Base-by-base conservation (phyloP, 2,329 filamentous ascomycete genomes). In the Coleophoma cylindrospora region DNA sequence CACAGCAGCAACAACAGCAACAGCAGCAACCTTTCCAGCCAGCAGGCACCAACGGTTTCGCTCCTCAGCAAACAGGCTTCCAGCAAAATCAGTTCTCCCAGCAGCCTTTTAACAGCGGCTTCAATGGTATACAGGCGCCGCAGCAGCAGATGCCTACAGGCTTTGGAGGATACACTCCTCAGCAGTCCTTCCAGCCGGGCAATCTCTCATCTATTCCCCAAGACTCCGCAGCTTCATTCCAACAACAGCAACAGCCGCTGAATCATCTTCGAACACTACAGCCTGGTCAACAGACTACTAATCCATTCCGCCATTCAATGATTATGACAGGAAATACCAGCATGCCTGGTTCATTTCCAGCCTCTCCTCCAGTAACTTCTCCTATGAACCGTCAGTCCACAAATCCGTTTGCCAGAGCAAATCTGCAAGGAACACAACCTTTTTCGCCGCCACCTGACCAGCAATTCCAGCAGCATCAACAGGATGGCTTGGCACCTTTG, bases 271-370 rank as follows among this genome's bases (percentile, higher is more conserved):
- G 53, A 68, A 63, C 59, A 48, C 63, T 46, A 62, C 75, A 54
- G 69, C 73, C 68, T 61, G 73, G 68, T 51, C 77, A 76, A 64
- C 80, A 84, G 60, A 83, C 75, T 19, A 96, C 91, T 8, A 99
- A 99, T 65, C 94, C 94, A 0, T 99, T 99, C 80, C 81, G 94
- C 40, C 87, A 91, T 64, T 96, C 92, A 1, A 92, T 92, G 84
- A 74, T 96, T 71, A 76, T 78, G 73, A 74, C 78, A 62, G 54
- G 60, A 44, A 69, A 71, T 17, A 81, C 81, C 8, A 78, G 78
- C 43, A 66, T 72, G 57, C 59, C 68, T 40, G 62, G 64, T 32
- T 61, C 65, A 47, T 67, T 73, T 52, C 64, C 73, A 54, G 67
- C 73, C 48, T 70, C 73, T 38, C 59, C 61, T 21, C 66, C 70